phyloP scores from a whole-genome alignment of 1,284 basidiomycete genomes.

The Trichosporon inkin region DNA sequence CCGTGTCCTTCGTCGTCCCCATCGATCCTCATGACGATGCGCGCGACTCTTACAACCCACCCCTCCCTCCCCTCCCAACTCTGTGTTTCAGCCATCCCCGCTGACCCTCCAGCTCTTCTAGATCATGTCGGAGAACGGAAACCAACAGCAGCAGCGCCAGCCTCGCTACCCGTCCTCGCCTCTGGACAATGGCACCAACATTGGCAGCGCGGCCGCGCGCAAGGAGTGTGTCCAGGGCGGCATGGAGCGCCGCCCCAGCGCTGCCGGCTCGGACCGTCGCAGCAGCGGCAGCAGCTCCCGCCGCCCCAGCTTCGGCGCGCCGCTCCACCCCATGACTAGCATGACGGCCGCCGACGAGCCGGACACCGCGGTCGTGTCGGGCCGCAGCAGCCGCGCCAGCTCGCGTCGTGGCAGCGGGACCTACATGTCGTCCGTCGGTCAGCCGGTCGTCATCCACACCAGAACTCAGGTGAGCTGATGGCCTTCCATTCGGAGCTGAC shows the following conservation, averaged over 20 bases:
- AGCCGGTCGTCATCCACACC: slow-evolving; percentile 67
- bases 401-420: slow-evolving; percentile 54
- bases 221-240: slow-evolving; percentile 30
- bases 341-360: not conserved
- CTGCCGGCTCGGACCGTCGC: not conserved
- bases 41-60: too few relatives aligned
- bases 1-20: not conserved
- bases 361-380: not conserved
- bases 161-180: not conserved
- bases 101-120: not conserved
- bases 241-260: slow-evolving; percentile 12
- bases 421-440: slow-evolving; percentile 64
- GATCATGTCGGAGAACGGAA: slow-evolving; percentile 16
- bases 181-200: slow-evolving; percentile 45
- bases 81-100: not conserved
- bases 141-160: not conserved
- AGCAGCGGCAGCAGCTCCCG: not conserved
- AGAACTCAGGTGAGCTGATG: slow-evolving; percentile 40
- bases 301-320: slow-evolving; percentile 5
- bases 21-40: too few relatives aligned
- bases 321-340: not conserved
- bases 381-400: slow-evolving; percentile 26
- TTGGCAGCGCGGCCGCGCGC: slow-evolving; percentile 33
- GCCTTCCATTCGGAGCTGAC: slow-evolving; percentile 8
- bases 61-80: not conserved